Evolutionary conservation across 768 basidiomycete species (phyloP), one percentile per base, ranked within the genome.

Genomic region (Tulasnella sp.): DNA sequence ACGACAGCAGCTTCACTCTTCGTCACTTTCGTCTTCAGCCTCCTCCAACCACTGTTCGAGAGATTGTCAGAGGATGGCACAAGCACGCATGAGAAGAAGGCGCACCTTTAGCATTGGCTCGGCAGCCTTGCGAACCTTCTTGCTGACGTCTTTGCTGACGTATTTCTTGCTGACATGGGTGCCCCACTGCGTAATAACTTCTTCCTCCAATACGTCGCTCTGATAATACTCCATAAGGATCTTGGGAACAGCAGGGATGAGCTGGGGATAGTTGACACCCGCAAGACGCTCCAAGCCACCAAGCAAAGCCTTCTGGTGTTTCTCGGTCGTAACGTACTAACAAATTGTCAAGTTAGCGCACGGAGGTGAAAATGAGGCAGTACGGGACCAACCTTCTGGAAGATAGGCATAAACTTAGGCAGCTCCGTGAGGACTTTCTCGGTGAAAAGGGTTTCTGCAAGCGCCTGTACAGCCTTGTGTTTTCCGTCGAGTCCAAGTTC

Each of bases 101-200:
- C 36, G n/a, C 61, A 86, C 86, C 77, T 92, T 91, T 67, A 98
- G 72, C 75, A 98, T 97, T 0, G 93, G 91, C 68, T 89, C 91
- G 62, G 86, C 86, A 11, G 91, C 91, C 75, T 93, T 94, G 64
- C 93, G 77, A 50, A 99, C 92, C 71, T 82, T 92, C 80, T 97
- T 98, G 69, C 85, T 87, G 43, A 80, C 84, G 25, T 97, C 92
- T 71, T 86, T 91, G 70, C 94, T 88, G 42, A 92, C 87, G 66
- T 90, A 94, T 73, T 97, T 96, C 77, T 86, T 94, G 72, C 84
- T 88, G 67, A 92, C 89, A 64, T 94, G 92, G 3, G 89, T 94
- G 7, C 92, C 92, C 94, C 92, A 97, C 61, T 92, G 82, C 8
- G 75, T 81, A 49, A 93, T 74, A 5, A 94, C 77, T 23, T 89